A percentile compares a stretch with the other conserved stretches of the same genome.
phyloP scores from a whole-genome alignment of 1,284 basidiomycete genomes.

The Cryptococcus sp. region DNA sequence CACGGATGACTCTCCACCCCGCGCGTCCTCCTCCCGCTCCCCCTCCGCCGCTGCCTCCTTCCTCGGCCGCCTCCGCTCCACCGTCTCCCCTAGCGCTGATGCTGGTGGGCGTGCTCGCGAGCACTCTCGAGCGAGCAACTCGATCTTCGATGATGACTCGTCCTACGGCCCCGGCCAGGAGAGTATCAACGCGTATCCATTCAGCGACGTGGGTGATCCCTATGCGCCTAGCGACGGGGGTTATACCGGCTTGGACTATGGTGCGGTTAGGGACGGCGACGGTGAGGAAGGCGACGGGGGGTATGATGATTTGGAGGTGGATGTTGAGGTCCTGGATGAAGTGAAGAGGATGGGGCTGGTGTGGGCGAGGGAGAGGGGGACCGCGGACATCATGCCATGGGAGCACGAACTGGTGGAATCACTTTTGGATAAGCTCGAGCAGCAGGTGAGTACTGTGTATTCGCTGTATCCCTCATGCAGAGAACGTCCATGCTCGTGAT shows the following conservation, averaged over 20 bases:
- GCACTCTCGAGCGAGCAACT: constrained; percentile 8
- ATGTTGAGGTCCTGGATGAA: constrained; percentile 39
- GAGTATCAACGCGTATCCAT: no score
- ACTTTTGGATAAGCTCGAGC: constrained; percentile 74
- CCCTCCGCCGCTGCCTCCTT: constrained; percentile 9
- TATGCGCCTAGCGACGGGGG: no score
- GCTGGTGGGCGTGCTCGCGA: background rate
- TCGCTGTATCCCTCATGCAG: no score
- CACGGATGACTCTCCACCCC: constrained; percentile 1
- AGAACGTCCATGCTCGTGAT: background rate
- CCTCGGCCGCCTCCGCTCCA: constrained; percentile 12
- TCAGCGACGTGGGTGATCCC: no score
- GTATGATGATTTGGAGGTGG: constrained; percentile 8
- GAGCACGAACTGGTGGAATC: constrained; percentile 69
- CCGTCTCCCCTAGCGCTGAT: constrained; percentile 6
- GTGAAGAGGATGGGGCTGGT: constrained; percentile 59
- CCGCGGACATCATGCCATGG: constrained; percentile 71
- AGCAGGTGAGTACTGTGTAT: constrained; percentile 70
- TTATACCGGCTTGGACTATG: background rate
- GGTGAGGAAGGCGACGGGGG: background rate
- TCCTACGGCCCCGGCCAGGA: background rate
- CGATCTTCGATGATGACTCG: constrained; percentile 8
- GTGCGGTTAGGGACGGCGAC: background rate
- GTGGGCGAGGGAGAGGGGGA: constrained; percentile 82
- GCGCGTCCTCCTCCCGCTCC: constrained; percentile 7